Percentiles rank a stretch among this genome's conserved stretches.
These are phyloP conservation scores for Pseudopediastrum boryanum DNA, from an alignment of 139 green algal species.

Conservation along the genomic window DNA sequence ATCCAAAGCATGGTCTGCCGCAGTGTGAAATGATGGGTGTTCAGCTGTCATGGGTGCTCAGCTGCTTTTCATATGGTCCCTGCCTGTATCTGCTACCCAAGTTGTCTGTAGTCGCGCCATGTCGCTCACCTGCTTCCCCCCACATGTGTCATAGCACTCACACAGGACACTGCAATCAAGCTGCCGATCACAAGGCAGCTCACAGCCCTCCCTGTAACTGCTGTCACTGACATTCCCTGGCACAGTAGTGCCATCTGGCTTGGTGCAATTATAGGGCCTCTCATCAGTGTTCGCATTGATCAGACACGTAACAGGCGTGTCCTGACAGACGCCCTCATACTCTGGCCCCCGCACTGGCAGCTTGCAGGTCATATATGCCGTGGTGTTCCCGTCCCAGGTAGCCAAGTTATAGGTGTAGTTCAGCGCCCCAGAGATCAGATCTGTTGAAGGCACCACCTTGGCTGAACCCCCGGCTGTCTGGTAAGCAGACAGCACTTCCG, in stretches of 20 bases:
- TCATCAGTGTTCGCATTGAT: slow-evolving; percentile 34
- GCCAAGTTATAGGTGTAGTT: slow-evolving; percentile 55
- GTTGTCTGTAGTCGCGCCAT: no score
- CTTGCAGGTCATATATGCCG: slow-evolving; percentile 60
- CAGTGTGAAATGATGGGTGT: no score
- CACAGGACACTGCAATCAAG: slow-evolving; percentile 61
- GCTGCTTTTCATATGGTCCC: no score
- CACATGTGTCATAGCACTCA: slow-evolving; percentile 49
- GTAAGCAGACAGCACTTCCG: no score
- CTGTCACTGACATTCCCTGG: slow-evolving; percentile 24
- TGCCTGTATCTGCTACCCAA: no score
- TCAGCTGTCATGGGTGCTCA: no score
- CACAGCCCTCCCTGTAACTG: slow-evolving; percentile 45
- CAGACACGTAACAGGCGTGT: slow-evolving; percentile 38
- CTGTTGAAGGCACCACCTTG: no score
- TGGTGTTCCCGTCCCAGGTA: slow-evolving; percentile 56
- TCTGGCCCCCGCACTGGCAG: slow-evolving; percentile 47
- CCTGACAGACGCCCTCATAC: slow-evolving; percentile 64
- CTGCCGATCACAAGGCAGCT: slow-evolving; percentile 51
- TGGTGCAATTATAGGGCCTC: slow-evolving; percentile 53
- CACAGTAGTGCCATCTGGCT: slow-evolving; percentile 9
- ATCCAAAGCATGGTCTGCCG: no score
- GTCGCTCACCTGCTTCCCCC: not conserved
- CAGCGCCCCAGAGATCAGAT: no score
- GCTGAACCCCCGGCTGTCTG: no score